phyloP scores from a whole-genome alignment of 2,329 filamentous ascomycete species.

The Dryadomyces quercivorus region DNA sequence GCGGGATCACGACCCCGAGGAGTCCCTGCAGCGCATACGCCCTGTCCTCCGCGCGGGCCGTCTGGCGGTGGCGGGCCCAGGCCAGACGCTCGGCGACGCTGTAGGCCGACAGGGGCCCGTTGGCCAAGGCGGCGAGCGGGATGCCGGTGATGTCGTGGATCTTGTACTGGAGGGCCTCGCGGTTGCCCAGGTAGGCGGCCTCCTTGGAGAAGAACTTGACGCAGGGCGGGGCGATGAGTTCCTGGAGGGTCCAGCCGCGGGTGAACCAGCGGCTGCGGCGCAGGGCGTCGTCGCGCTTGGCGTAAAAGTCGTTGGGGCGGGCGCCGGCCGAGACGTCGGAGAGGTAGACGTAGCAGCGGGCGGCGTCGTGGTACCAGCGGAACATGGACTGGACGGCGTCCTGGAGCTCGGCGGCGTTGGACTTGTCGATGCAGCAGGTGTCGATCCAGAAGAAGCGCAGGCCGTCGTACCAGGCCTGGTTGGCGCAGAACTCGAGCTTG shows the following conservation, averaged over 20 bases:
- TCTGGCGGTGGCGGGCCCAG: constrained; percentile 5
- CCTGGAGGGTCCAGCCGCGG: constrained; percentile 8
- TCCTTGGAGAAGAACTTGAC: constrained; percentile 6
- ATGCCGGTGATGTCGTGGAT: neutral
- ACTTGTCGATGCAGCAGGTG: constrained; percentile 9
- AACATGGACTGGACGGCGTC: constrained; percentile 9
- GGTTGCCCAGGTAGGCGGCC: constrained; percentile 1
- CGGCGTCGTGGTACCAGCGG: constrained; percentile 1
- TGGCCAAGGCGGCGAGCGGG: neutral
- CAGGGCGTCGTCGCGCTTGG: neutral
- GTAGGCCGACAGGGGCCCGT: neutral
- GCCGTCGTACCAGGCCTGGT: neutral
- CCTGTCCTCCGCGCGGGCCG: constrained; percentile 11
- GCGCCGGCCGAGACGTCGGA: neutral
- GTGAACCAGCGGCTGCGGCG: constrained; percentile 7
- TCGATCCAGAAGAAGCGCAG: constrained; percentile 4
- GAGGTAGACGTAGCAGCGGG: constrained; percentile 5
- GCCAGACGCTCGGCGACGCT: neutral
- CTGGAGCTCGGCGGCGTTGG: constrained; percentile 2
- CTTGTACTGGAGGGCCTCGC: neutral
- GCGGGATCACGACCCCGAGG: constrained; percentile 16
- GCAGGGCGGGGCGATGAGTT: constrained; percentile 3
- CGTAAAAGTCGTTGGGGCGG: too few species aligned
- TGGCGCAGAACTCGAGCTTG: neutral
- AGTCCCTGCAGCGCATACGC: constrained; percentile 16